Conservation (phyloP, 2,329 filamentous ascomycete genomes). For the Triangularia setosa region DNA sequence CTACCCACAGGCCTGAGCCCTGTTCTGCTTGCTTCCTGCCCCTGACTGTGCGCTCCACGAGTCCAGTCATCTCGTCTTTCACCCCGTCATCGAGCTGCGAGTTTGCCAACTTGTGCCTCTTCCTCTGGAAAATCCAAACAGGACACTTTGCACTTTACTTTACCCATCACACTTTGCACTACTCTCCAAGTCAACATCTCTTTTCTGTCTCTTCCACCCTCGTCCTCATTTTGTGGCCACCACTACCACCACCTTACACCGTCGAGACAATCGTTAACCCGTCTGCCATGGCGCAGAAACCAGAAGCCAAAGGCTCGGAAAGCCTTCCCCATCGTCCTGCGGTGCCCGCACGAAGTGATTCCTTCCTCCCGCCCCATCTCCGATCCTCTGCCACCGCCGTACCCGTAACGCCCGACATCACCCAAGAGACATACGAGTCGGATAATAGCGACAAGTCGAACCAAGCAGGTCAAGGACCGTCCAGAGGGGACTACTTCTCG, state of each 20-base stretch:
- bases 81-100: constrained; percentile 17
- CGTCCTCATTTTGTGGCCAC: background rate
- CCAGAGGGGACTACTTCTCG: constrained; percentile 30
- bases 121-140: background rate
- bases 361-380: constrained; percentile 33
- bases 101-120: constrained; percentile 17
- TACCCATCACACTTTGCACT: constrained; percentile 3
- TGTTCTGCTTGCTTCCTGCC: background rate
- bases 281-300: constrained; percentile 21
- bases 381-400: constrained; percentile 33
- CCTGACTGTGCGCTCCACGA: constrained; percentile 1
- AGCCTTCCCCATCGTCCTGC: background rate
- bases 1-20: constrained; percentile 9
- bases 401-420: constrained; percentile 41
- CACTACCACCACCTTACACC: background rate
- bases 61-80: constrained; percentile 6
- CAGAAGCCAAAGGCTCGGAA: constrained; percentile 9
- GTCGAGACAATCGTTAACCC: background rate
- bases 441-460: constrained; percentile 18
- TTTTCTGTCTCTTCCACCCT: background rate
- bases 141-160: background rate
- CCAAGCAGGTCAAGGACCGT: background rate
- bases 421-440: constrained; percentile 30
- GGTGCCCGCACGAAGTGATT: constrained; percentile 18
- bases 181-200: background rate